These are phyloP conservation scores for Geranomyces variabilis DNA, from an alignment of 192 early-diverging fungal species.

Conservation along the genomic window DNA sequence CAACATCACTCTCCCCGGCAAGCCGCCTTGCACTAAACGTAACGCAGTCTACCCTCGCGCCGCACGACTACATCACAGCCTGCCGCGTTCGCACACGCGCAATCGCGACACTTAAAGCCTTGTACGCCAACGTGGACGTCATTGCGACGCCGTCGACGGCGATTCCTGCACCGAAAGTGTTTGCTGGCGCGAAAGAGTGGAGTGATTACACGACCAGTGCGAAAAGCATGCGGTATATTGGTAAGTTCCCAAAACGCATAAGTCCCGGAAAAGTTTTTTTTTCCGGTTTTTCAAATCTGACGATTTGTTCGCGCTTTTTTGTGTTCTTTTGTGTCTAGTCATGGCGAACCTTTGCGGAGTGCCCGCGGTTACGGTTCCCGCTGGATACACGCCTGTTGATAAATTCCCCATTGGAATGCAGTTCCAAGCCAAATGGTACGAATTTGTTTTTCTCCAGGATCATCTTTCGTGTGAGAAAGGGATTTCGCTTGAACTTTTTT, in stretches of 20 bases:
- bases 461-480: too few species aligned
- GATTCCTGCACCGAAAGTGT: conserved; percentile 59
- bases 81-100: conserved; percentile 56
- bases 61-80: conserved; percentile 55
- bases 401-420: conserved; percentile 70
- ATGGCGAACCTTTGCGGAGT: conserved; percentile 70
- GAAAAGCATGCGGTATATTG: conserved; percentile 61
- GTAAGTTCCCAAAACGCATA: conserved; percentile 25
- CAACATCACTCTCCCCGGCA: conserved; percentile 46
- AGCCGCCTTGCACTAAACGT: conserved; percentile 48
- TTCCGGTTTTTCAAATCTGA: too few species aligned
- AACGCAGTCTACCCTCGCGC: conserved; percentile 17
- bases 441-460: too few species aligned
- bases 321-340: conserved; percentile 21
- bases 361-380: conserved; percentile 64
- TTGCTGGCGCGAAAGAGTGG: conserved; percentile 51
- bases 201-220: conserved; percentile 55
- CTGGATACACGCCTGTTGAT: conserved; percentile 52
- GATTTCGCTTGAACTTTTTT: neutral
- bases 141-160: conserved; percentile 67
- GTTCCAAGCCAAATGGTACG: conserved; percentile 69
- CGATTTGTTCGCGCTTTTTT: too few species aligned
- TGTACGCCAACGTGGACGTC: conserved; percentile 64
- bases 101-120: conserved; percentile 51
- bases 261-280: too few species aligned